phyloP scores from a whole-genome alignment of 1,284 basidiomycete species.

The Trichosporon faecale region DNA sequence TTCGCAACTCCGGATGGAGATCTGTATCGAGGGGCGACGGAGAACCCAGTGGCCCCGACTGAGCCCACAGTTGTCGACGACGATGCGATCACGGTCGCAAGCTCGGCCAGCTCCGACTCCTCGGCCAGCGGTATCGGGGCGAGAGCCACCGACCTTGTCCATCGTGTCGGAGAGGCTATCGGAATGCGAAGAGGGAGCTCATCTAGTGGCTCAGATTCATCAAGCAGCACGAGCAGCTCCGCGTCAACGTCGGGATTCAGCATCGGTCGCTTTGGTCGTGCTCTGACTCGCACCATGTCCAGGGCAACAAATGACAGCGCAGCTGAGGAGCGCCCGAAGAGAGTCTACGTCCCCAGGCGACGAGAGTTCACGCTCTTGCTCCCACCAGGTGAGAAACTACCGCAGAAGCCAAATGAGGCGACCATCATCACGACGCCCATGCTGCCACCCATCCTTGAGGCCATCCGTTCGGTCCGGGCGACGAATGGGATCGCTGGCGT shows the following conservation, averaged over 20 bases:
- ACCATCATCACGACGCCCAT: conserved; percentile 60
- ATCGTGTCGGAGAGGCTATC: conserved; percentile 44
- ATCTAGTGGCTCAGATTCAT: conserved; percentile 19
- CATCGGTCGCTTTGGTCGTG: conserved; percentile 18
- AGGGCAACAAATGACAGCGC: conserved; percentile 21
- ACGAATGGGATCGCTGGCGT: conserved; percentile 13
- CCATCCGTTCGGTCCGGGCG: conserved; percentile 58
- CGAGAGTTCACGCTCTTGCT: conserved; percentile 62
- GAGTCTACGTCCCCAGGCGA: conserved; percentile 38
- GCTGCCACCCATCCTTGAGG: conserved; percentile 59
- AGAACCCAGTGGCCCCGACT: conserved; percentile 30
- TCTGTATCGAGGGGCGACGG: conserved; percentile 43
- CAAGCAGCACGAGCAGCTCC: conserved; percentile 13
- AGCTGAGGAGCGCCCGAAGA: conserved; percentile 32
- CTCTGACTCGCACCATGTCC: conserved; percentile 22
- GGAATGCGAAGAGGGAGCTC: conserved; percentile 42
- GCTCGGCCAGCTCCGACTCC: conserved; percentile 31
- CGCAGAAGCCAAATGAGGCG: conserved; percentile 11
- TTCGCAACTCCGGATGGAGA: conserved; percentile 47
- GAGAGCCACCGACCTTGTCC: conserved; percentile 43
- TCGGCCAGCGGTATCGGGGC: conserved; percentile 42
- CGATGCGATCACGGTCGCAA: conserved; percentile 36
- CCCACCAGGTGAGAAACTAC: conserved; percentile 37
- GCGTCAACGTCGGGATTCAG: conserved; percentile 19
- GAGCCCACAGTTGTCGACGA: conserved; percentile 25